Evolutionary conservation across 208 protist species (phyloP).

Genomic region (Crithidia thermophila): DNA sequence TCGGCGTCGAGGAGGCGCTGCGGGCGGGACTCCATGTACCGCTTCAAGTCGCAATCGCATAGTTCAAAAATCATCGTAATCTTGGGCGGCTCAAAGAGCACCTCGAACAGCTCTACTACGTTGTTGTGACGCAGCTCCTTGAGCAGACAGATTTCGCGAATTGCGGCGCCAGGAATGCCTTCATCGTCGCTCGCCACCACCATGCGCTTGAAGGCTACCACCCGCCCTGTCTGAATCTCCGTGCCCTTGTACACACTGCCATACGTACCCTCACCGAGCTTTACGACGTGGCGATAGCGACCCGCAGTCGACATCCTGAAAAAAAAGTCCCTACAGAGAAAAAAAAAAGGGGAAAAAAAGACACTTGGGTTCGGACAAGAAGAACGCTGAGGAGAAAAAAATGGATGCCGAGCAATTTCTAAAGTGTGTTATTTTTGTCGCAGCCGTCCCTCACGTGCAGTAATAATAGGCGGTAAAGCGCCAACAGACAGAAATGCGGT

Average conservation of each 20-base stretch:
- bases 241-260: constrained; percentile 98
- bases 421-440: too few species aligned
- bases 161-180: constrained; percentile 88
- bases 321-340: too few species aligned
- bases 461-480: too few species aligned
- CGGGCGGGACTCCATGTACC: constrained; percentile 89
- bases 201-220: constrained; percentile 93
- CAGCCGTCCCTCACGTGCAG: too few species aligned
- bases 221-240: constrained; percentile 68
- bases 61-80: constrained; percentile 98
- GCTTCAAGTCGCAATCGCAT: constrained; percentile 97
- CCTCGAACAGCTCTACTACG: constrained; percentile 94
- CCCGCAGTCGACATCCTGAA: constrained; percentile 71
- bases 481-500: too few species aligned
- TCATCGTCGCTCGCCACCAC: constrained; percentile 85
- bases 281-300: constrained; percentile 92
- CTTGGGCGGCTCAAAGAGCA: constrained; percentile 96
- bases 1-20: constrained; percentile 42
- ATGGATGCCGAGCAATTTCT: too few species aligned
- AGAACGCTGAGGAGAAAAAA: too few species aligned
- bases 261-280: constrained; percentile 98
- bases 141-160: constrained; percentile 94
- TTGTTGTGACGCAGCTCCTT: constrained; percentile 96
- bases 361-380: too few species aligned
- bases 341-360: too few species aligned